Conservation (phyloP, 768 basidiomycete species). For the Pisolithus orientalis region DNA sequence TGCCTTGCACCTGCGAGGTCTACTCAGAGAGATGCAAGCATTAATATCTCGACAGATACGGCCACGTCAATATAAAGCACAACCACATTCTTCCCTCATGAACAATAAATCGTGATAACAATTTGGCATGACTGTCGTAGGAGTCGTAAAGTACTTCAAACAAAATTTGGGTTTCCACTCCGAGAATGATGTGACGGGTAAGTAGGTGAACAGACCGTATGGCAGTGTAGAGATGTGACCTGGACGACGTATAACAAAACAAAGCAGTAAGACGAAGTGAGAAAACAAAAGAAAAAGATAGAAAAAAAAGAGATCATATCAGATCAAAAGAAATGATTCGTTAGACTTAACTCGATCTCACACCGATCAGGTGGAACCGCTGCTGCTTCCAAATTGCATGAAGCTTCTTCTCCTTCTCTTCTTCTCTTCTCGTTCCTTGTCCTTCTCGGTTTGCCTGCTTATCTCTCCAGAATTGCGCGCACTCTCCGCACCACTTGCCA, state of each 20-base stretch:
- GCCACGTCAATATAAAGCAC: too few species aligned
- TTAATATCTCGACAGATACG: too few species aligned
- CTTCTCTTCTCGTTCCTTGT: conserved; percentile 50
- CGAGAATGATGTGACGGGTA: background rate
- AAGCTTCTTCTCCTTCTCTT: conserved; percentile 59
- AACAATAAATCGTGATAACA: background rate
- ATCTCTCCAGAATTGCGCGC: conserved; percentile 44
- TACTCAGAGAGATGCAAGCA: too few species aligned
- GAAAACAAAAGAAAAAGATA: conserved; percentile 1
- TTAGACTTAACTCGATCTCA: background rate
- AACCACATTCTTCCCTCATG: too few species aligned
- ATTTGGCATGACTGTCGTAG: background rate
- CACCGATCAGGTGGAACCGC: conserved; percentile 1
- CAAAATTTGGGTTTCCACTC: background rate
- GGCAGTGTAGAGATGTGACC: background rate
- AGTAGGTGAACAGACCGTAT: conserved; percentile 2
- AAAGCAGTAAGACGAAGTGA: background rate
- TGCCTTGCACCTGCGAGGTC: too few species aligned
- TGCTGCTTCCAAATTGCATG: conserved; percentile 32
- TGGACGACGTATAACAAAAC: background rate
- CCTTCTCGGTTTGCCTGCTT: conserved; percentile 44
- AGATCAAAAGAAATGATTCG: conserved; percentile 2
- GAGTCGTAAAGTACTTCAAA: background rate
- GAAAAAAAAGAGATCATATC: background rate
- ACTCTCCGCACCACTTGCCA: conserved; percentile 35